These are phyloP conservation scores for Mortierella antarctica DNA, from an alignment of 192 early-diverging fungal species.

Conservation along the genomic window DNA sequence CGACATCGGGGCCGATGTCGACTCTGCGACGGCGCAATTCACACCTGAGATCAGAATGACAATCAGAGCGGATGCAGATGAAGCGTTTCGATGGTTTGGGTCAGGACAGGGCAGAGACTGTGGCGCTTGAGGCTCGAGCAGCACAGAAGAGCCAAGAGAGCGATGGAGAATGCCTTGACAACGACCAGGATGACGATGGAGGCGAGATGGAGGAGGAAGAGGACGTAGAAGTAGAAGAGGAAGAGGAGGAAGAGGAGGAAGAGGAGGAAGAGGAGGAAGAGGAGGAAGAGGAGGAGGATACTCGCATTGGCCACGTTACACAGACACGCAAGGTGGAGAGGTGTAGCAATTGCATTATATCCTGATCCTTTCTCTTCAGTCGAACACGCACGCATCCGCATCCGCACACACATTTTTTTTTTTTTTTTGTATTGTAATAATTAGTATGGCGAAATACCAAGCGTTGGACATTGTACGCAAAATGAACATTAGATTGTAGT, in stretches of 20 bases:
- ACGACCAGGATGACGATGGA: neutral
- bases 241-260: neutral
- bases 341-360: constrained; percentile 14
- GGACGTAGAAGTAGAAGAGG: neutral
- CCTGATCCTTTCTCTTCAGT: neutral
- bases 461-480: neutral
- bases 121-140: neutral
- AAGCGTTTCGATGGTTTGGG: constrained; percentile 23
- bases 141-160: neutral
- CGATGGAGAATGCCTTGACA: neutral
- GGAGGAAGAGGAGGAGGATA: neutral
- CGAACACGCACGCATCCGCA: neutral
- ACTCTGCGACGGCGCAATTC: constrained; percentile 8
- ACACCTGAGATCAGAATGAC: constrained; percentile 31
- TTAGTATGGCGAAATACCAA: neutral
- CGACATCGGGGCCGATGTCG: neutral
- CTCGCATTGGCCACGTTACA: neutral
- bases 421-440: neutral
- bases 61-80: constrained; percentile 38
- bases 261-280: neutral
- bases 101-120: neutral
- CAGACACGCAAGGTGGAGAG: constrained; percentile 1
- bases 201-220: constrained; percentile 3
- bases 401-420: neutral
- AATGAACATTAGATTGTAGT: neutral